phyloP scores from a whole-genome alignment of 169 alveolate genomes.

The Cryptosporidium baileyi region DNA sequence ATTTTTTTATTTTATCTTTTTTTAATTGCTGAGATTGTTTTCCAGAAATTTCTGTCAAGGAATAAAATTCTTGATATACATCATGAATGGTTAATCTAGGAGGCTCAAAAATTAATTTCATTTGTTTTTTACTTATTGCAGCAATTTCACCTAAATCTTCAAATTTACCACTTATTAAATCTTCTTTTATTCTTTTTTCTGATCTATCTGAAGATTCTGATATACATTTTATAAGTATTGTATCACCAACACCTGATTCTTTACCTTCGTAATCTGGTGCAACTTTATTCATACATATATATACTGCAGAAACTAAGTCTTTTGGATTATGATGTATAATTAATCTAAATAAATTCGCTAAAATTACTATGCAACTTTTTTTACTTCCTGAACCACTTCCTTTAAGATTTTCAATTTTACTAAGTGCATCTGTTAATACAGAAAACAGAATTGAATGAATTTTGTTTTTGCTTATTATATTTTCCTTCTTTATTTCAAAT shows the following conservation, averaged over 20 bases:
- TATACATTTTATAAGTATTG: constrained; percentile 90
- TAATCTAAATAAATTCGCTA: constrained; percentile 77
- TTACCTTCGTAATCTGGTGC: constrained; percentile 94
- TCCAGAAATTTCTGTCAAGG: constrained; percentile 41
- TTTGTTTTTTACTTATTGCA: constrained; percentile 79
- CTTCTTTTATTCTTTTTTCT: constrained; percentile 88
- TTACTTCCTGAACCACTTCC: constrained; percentile 87
- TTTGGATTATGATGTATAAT: constrained; percentile 83
- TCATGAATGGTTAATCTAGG: constrained; percentile 85
- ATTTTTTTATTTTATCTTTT: constrained; percentile 83
- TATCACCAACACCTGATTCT: constrained; percentile 97
- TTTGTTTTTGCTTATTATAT: not conserved
- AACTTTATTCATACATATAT: constrained; percentile 82
- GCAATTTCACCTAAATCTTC: constrained; percentile 95
- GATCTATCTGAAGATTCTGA: constrained; percentile 92
- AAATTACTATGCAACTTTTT: constrained; percentile 80
- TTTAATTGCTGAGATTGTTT: constrained; percentile 73
- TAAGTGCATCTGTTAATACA: constrained; percentile 79
- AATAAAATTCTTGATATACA: constrained; percentile 75
- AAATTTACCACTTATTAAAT: constrained; percentile 77
- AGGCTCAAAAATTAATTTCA: constrained; percentile 79
- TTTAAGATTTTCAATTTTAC: constrained; percentile 83
- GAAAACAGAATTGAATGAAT: constrained; percentile 70
- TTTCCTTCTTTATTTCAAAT: not conserved
- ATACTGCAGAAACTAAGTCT: constrained; percentile 83